A percentile compares a stretch with the other conserved stretches of the same genome.
Conservation (phyloP, 805 yeast species). For the Starmerella roubikii region DNA sequence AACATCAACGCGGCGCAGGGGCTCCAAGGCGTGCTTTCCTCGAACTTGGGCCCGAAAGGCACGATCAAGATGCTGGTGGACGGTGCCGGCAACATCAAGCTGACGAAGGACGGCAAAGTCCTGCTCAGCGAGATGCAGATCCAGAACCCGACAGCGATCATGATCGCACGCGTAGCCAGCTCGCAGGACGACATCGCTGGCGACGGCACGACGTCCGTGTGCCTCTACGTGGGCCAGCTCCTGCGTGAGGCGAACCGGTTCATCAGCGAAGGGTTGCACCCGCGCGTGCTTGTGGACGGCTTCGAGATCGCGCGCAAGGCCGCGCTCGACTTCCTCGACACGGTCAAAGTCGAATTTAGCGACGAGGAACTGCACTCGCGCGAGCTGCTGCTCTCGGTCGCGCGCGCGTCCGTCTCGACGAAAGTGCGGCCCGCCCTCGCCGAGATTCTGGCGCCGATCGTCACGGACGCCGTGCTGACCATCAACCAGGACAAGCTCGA, state of each 20-base stretch:
- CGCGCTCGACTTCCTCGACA: slow-evolving; percentile 53
- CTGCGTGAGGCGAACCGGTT: slow-evolving; percentile 89
- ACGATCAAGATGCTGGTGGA: slow-evolving; percentile 92
- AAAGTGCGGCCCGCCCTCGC: slow-evolving; percentile 69
- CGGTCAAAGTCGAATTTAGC: slow-evolving; percentile 42
- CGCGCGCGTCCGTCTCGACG: slow-evolving; percentile 76
- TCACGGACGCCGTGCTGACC: slow-evolving; percentile 85
- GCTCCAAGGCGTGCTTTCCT: slow-evolving; percentile 76
- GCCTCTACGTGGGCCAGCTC: slow-evolving; percentile 83
- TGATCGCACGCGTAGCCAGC: slow-evolving; percentile 90
- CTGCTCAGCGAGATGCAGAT: slow-evolving; percentile 92
- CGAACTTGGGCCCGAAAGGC: slow-evolving; percentile 94
- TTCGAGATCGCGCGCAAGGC: slow-evolving; percentile 80
- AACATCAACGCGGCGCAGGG: slow-evolving; percentile 96
- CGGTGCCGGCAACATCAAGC: slow-evolving; percentile 88
- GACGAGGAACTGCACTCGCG: slow-evolving; percentile 39
- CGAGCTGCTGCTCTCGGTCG: slow-evolving; percentile 81
- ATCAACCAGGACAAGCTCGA: slow-evolving; percentile 49
- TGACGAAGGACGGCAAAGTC: slow-evolving; percentile 95
- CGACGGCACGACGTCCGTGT: slow-evolving; percentile 96
- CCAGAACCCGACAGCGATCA: slow-evolving; percentile 76
- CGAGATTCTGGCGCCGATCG: slow-evolving; percentile 78
- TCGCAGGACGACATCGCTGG: slow-evolving; percentile 99
- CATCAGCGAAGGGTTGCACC: slow-evolving; percentile 89
- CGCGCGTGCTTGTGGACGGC: slow-evolving; percentile 87